Evolutionary conservation across 805 yeast species (phyloP).

Genomic region (Kuraishia hungarica): DNA sequence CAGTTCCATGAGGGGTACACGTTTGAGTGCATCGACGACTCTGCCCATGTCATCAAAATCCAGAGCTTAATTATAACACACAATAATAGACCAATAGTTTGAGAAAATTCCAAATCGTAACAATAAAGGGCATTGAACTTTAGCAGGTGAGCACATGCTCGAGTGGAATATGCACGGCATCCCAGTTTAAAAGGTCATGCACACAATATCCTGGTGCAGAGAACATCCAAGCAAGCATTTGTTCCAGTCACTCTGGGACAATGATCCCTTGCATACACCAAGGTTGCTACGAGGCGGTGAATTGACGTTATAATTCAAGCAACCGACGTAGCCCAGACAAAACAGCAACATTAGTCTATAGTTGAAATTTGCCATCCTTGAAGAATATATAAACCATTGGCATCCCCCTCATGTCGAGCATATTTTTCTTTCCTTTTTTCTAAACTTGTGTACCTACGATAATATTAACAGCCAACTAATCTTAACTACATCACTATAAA

Average conservation of each 20-base stretch:
- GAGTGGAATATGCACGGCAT: too few relatives aligned
- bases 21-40: too few relatives aligned
- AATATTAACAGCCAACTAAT: neutral
- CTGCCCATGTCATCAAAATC: too few relatives aligned
- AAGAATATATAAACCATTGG: neutral
- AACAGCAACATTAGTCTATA: neutral
- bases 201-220: too few relatives aligned
- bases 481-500: neutral
- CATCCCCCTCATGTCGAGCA: neutral
- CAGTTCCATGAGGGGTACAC: too few relatives aligned
- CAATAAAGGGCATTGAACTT: too few relatives aligned
- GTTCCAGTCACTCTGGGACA: neutral
- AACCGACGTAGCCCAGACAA: neutral
- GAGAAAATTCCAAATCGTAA: too few relatives aligned
- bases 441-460: neutral
- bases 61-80: too few relatives aligned
- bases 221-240: neutral
- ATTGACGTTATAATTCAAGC: neutral
- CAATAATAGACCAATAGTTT: too few relatives aligned
- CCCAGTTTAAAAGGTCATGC: too few relatives aligned
- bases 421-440: too few relatives aligned
- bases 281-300: neutral
- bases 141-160: too few relatives aligned
- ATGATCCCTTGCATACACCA: neutral
- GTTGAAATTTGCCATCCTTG: neutral